Evolutionary conservation across 768 basidiomycete species (phyloP), one percentile per base, ranked within the genome.

Genomic region (Trametes coccinea): DNA sequence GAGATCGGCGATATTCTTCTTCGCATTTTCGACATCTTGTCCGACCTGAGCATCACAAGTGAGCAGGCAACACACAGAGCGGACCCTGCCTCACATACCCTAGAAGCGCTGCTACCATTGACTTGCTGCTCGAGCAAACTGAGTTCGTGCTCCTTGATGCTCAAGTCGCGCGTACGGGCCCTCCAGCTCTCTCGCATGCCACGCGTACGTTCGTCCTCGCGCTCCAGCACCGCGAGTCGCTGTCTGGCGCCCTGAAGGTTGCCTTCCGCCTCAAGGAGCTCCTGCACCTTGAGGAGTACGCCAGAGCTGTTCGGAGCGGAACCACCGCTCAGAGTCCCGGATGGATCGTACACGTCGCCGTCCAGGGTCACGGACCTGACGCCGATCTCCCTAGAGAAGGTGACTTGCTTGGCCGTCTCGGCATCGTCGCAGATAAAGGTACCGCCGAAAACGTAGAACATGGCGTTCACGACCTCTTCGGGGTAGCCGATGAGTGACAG

Each of bases 261-360:
- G 37, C 72, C 74, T 69, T 95, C 93, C 4, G 88, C 81, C 8
- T 82, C 84, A 30, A 90, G 74, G 43, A 98, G 75, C 70, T 93
- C 88, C 71, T 96, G 94, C 0, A 95, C 93, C 65, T 87, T 86
- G 53, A 96, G 76, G 16, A 98, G 78, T 3, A 89, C 78, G 1
- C 91, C 90, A 34, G 82, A 86, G 27, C 86, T 80, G 62, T 78
- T 88, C 0, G 95, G 92, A 0, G 93, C 87, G 1, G 93, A 84
- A 1, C 97, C 97, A 5, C 97, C 97, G 17, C 88, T 92, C 17
- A 99, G 84, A 0, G 92, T 95, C 6, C 96, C 96, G 7, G 90
- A 90, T 2, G 97, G 96, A 64, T 99, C 97, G 73, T 99, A 98
- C 10, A 97, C 85, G 69, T 98, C 97, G 2, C 97, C 97, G 2